Conservation (phyloP, 2,329 filamentous ascomycete species). For the Fusarium longipes region DNA sequence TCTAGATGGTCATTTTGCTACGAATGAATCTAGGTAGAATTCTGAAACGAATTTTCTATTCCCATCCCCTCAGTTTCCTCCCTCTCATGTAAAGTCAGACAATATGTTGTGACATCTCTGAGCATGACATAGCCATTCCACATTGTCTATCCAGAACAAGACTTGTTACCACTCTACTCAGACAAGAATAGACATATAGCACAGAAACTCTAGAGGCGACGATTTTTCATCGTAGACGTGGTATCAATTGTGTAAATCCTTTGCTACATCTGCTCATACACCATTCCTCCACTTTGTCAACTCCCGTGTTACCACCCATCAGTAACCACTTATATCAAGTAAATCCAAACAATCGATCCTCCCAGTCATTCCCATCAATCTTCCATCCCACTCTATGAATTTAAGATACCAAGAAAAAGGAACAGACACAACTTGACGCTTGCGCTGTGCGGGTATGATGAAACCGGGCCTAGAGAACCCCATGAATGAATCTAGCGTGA, state of each 20-base stretch:
- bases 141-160: neutral
- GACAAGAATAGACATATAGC: neutral
- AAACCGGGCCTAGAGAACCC: conserved; percentile 26
- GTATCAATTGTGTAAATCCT: conserved; percentile 43
- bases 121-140: neutral
- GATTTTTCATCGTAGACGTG: conserved; percentile 28
- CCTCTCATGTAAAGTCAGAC: too few relatives aligned
- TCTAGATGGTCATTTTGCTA: too few relatives aligned
- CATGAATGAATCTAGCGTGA: conserved; percentile 24
- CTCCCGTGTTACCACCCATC: conserved; percentile 17
- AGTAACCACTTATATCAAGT: conserved; percentile 17
- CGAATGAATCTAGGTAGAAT: too few relatives aligned
- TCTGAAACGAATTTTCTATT: too few relatives aligned
- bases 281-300: conserved; percentile 23
- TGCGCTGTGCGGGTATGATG: conserved; percentile 35
- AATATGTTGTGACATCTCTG: neutral
- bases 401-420: conserved; percentile 17
- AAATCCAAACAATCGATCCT: conserved; percentile 25
- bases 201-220: neutral
- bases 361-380: neutral
- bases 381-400: conserved; percentile 1
- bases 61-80: too few relatives aligned
- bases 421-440: conserved; percentile 11
- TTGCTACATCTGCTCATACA: conserved; percentile 32
- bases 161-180: neutral